Conservation (phyloP, 202 grass and related monocot species). For the Panicum hallii region DNA sequence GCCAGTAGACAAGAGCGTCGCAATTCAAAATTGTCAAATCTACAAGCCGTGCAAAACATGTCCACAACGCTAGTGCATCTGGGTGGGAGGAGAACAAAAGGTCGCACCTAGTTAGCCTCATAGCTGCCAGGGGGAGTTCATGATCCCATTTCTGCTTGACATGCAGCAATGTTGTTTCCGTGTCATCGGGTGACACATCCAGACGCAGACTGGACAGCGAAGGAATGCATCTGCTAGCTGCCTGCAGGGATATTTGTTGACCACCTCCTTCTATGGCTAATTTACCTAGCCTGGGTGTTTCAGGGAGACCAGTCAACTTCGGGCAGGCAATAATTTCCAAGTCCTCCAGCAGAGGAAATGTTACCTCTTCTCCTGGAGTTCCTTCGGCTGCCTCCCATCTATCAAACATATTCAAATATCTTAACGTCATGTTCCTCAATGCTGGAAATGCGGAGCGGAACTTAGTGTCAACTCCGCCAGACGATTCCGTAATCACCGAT, state of each 20-base stretch:
- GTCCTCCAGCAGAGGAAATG: not conserved
- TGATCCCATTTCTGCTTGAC: not conserved
- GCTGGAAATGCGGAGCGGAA: not conserved
- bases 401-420: not conserved
- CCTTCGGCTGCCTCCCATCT: not conserved
- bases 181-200: not conserved
- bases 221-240: not conserved
- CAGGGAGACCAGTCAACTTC: not conserved
- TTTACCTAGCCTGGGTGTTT: not conserved
- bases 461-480: not conserved
- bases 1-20: slow-evolving; percentile 22
- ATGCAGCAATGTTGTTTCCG: not conserved
- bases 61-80: not conserved
- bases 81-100: not conserved
- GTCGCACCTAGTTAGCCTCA: fast-evolving
- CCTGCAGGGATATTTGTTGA: not conserved
- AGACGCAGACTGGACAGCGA: not conserved
- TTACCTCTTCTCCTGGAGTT: not conserved
- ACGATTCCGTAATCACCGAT: not conserved
- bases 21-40: fast-evolving
- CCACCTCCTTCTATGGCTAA: not conserved
- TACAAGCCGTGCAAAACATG: not conserved
- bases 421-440: not conserved
- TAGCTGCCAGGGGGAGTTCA: not conserved
- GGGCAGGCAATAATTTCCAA: not conserved